Evolutionary conservation across 805 yeast genomes (phyloP), one percentile per base, ranked within the genome.

Genomic region (Kuraishia hungarica): DNA sequence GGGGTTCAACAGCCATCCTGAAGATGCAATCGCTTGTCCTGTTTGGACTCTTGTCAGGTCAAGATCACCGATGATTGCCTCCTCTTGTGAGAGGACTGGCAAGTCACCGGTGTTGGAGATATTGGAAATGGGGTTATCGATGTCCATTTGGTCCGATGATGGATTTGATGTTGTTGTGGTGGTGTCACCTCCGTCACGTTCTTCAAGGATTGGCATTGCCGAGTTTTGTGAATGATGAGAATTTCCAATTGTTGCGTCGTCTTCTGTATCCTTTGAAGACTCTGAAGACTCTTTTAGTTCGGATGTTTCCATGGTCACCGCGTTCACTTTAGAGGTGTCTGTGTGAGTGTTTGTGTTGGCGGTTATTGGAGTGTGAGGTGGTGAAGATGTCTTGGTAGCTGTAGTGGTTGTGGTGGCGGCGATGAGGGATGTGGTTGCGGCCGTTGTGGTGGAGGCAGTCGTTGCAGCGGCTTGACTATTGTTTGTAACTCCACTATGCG

Each of bases 41-140:
- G 84, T 84, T 68, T 86, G 92, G 54, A 87, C 72, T 62, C 76
- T 77, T 2, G 87, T 75, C 59, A 87, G 69, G 67, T 86, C 91
- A 49, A 84, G 67, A 51, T 73, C 73, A 51, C 74, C 76, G 29
- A 72, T 76, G 15, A 51, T 54, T 19, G 43, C 53, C n/a, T 55
- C 57, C 11, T 50, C 60, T 20, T 51, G 59, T 5, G 56, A 51
- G 15, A 56, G 43, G 47, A 51, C 54, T 22, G 53, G 59, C 54
- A 53, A n/a, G 13, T 60, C 60, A 4, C 35, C 54, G 20, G 20
- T 39, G 21, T 28, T 54, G 11, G 24, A 24, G 7, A 35, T 17
- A 21, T 55, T 51, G 23, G 57, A 19, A 13, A 53, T 39, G 19
- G 55, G 55, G 29, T 35, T 53, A n/a, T 39, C 39, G 11, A 15